Evolutionary conservation across 202 grass and related monocot species (phyloP).

Genomic region (Hordeum pubiflorum): DNA sequence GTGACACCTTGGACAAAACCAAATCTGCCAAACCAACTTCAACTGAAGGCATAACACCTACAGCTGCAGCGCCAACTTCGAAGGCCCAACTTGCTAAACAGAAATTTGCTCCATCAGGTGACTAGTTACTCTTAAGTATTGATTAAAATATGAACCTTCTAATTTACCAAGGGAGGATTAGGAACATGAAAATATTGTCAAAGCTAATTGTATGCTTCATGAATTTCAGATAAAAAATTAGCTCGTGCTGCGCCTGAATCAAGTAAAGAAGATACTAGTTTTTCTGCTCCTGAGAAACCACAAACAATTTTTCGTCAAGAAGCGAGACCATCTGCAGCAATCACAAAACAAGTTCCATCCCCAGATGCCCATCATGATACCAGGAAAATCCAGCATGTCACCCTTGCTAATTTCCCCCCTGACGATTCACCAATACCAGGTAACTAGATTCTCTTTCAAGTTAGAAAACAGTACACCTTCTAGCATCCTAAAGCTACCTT

Average conservation of each 20-base stretch:
- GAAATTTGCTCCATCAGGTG: conserved; percentile 20
- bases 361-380: not conserved
- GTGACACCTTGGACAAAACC: not conserved
- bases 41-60: not conserved
- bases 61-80: not conserved
- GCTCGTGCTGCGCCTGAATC: not conserved
- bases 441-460: conserved; percentile 18
- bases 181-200: not conserved
- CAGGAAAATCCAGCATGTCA: conserved; percentile 15
- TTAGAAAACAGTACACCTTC: not conserved
- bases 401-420: not conserved
- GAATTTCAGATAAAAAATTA: conserved; percentile 24
- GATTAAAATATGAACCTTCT: not conserved
- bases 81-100: not conserved
- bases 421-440: conserved; percentile 10
- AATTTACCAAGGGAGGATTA: not conserved
- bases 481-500: not conserved
- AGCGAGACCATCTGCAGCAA: not conserved
- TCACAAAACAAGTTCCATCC: not conserved
- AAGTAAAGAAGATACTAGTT: not conserved
- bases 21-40: not conserved
- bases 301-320: conserved; percentile 20
- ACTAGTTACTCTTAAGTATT: not conserved
- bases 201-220: conserved; percentile 8
- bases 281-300: not conserved